Conservation (phyloP, 2,329 filamentous ascomycete genomes). For the Fusarium sp. region DNA sequence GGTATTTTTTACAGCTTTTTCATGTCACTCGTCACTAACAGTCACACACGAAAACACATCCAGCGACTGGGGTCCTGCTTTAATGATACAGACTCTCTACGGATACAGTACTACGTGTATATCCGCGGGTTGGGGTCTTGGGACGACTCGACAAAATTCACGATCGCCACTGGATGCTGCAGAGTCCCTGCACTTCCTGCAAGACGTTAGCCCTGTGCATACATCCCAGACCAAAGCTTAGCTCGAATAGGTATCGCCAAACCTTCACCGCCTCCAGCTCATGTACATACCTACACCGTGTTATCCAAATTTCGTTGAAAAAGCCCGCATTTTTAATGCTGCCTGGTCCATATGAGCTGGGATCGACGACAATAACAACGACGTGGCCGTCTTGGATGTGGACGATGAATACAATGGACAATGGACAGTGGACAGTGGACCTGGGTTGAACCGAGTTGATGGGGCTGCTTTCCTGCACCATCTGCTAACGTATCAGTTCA, state of each 20-base stretch:
- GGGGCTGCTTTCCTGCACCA: constrained; percentile 4
- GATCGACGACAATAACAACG: constrained; percentile 26
- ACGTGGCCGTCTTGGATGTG: constrained; percentile 24
- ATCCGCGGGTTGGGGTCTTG: constrained; percentile 10
- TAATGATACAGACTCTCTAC: neutral
- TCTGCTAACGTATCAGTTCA: constrained; percentile 12
- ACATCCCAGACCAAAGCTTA: constrained; percentile 29
- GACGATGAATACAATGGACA: constrained; percentile 1
- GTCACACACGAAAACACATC: neutral
- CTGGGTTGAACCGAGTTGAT: neutral
- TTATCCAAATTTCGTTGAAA: constrained; percentile 27
- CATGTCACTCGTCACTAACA: neutral
- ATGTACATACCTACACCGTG: constrained; percentile 2
- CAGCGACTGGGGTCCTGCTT: neutral
- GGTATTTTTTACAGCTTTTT: constrained; percentile 24
- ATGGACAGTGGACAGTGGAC: constrained; percentile 5
- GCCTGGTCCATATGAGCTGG: constrained; percentile 16
- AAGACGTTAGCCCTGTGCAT: constrained; percentile 39
- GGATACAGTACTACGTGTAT: neutral
- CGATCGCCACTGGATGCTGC: neutral
- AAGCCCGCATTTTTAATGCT: constrained; percentile 41
- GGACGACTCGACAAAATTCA: constrained; percentile 7
- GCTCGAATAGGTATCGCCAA: constrained; percentile 42
- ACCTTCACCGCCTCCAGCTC: constrained; percentile 40
- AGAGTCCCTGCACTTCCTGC: constrained; percentile 29